Evolutionary conservation across 441 rosid species (phyloP).

Genomic region (Heliophila coronopifolia): DNA sequence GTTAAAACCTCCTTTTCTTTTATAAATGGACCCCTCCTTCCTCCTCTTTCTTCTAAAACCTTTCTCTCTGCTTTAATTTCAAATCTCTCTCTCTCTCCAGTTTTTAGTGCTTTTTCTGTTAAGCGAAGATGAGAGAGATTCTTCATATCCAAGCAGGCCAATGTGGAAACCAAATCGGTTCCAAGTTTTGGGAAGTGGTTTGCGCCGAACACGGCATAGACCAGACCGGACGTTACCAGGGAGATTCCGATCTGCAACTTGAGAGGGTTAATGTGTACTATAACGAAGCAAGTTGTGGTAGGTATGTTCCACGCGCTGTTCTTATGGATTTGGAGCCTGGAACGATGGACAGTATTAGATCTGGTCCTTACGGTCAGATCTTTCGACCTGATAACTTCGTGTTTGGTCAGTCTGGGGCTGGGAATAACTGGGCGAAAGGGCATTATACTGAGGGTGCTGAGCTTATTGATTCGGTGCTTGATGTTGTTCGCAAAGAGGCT

Average conservation of each 20-base stretch:
- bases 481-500: constrained; percentile 60
- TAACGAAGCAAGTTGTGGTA: constrained; percentile 42
- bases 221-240: constrained; percentile 32
- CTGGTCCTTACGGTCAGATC: constrained; percentile 48
- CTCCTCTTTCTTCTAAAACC: background rate
- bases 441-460: constrained; percentile 57
- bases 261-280: constrained; percentile 39
- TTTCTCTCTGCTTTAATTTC: constrained; percentile 12
- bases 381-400: constrained; percentile 53
- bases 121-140: constrained; percentile 38
- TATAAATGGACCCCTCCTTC: constrained; percentile 19
- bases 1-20: constrained; percentile 25
- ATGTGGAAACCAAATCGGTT: constrained; percentile 46
- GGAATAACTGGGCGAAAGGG: constrained; percentile 65
- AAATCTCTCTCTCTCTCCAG: constrained; percentile 1
- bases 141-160: constrained; percentile 46
- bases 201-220: constrained; percentile 38
- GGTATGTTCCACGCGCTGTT: constrained; percentile 40
- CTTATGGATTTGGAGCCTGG: constrained; percentile 62
- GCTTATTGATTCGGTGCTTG: constrained; percentile 61
- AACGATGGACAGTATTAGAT: constrained; percentile 51
- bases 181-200: constrained; percentile 44
- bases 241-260: constrained; percentile 38
- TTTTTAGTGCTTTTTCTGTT: constrained; percentile 9
- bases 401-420: constrained; percentile 56